Conservation (phyloP, 495 filamentous ascomycete genomes). For the Tirmania nivea region DNA sequence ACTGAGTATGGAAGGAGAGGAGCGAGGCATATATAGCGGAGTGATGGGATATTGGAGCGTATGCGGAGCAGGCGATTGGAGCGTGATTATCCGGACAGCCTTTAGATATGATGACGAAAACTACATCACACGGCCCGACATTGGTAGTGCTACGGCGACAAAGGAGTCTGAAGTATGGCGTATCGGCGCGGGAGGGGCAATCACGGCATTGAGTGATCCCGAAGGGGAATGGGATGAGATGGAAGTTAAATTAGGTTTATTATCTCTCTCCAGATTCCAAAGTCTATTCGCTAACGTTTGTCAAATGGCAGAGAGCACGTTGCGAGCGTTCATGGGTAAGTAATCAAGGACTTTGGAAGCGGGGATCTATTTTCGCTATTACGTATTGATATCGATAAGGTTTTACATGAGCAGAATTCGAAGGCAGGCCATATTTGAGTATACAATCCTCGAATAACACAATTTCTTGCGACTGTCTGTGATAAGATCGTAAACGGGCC, state of each 20-base stretch:
- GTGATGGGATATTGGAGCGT: slow-evolving; percentile 78
- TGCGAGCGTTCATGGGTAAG: too few relatives aligned
- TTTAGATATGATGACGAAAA: slow-evolving; percentile 42
- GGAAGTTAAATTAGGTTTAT: slow-evolving; percentile 42
- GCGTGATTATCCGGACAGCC: slow-evolving; percentile 62
- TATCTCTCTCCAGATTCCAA: too few relatives aligned
- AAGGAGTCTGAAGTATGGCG: slow-evolving; percentile 38
- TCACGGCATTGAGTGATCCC: slow-evolving; percentile 57
- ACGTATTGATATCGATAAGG: too few relatives aligned
- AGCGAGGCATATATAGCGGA: slow-evolving; percentile 68
- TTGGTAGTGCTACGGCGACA: not conserved
- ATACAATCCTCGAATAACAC: too few relatives aligned
- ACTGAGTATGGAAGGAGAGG: slow-evolving; percentile 29
- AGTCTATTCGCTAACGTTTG: too few relatives aligned
- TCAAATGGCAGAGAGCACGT: too few relatives aligned
- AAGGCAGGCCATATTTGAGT: too few relatives aligned
- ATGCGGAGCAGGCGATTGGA: slow-evolving; percentile 67
- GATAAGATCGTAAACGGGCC: too few relatives aligned
- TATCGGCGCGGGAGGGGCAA: slow-evolving; percentile 71
- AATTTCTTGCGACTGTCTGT: too few relatives aligned
- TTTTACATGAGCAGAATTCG: too few relatives aligned
- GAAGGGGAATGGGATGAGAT: slow-evolving; percentile 81
- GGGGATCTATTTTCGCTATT: too few relatives aligned
- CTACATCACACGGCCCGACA: not conserved
- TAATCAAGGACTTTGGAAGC: too few relatives aligned